A percentile compares a stretch with the other conserved stretches of the same genome.
These are phyloP conservation scores for Lasiosphaeria ovina DNA, from an alignment of 495 filamentous ascomycete species.

Conservation along the genomic window DNA sequence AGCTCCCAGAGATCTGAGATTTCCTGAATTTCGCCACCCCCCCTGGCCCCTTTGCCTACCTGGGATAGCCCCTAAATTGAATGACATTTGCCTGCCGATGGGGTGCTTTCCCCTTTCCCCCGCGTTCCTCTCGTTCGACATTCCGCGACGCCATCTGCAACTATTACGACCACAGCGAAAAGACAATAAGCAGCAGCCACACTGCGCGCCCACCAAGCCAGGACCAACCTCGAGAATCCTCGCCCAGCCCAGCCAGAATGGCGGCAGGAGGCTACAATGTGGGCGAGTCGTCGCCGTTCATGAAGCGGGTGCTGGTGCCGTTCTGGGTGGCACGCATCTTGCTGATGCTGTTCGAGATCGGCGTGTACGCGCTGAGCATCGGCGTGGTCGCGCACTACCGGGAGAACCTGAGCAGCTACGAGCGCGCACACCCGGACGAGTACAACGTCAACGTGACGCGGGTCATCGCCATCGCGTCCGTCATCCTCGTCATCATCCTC, in stretches of 20 bases:
- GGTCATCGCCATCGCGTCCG: constrained; percentile 16
- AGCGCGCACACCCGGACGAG: constrained; percentile 7
- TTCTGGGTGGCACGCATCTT: constrained; percentile 85
- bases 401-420: constrained; percentile 8
- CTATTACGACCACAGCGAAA: too few relatives aligned
- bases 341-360: constrained; percentile 28
- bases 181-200: too few relatives aligned
- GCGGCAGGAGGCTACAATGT: constrained; percentile 25
- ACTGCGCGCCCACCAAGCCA: neutral
- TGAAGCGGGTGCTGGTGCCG: constrained; percentile 66
- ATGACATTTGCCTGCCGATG: too few relatives aligned
- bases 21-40: too few relatives aligned
- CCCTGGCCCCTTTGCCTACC: too few relatives aligned
- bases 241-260: neutral
- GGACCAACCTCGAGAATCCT: neutral
- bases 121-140: too few relatives aligned
- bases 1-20: too few relatives aligned
- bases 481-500: constrained; percentile 25
- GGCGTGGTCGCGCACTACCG: constrained; percentile 16
- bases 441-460: constrained; percentile 18
- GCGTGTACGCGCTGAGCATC: constrained; percentile 22
- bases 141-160: too few relatives aligned
- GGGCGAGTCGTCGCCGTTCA: constrained; percentile 36
- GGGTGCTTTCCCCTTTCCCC: too few relatives aligned
- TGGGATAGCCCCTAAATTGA: too few relatives aligned